Evolutionary conservation across 2,329 filamentous ascomycete genomes (phyloP).

Genomic region (Periconia macrospinosa): DNA sequence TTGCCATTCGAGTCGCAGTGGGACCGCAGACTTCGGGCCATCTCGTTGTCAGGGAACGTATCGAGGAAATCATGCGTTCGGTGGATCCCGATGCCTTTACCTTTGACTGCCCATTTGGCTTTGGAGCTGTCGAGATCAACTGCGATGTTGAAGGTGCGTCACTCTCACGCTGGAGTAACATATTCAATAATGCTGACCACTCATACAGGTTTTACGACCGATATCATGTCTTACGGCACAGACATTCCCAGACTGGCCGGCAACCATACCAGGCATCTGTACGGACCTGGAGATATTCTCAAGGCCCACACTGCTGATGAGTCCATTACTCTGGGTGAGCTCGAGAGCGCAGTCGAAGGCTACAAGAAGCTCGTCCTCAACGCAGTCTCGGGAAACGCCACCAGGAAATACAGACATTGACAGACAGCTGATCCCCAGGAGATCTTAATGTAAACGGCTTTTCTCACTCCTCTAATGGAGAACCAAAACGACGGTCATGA

Average conservation of each 20-base stretch:
- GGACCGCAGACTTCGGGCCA: background rate
- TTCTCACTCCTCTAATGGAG: too few relatives aligned
- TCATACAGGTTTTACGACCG: constrained; percentile 1
- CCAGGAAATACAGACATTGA: too few relatives aligned
- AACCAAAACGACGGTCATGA: too few relatives aligned
- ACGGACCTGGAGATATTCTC: constrained; percentile 1
- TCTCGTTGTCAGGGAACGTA: background rate
- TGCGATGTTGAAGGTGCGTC: background rate
- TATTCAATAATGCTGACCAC: background rate
- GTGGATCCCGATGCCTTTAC: constrained; percentile 1
- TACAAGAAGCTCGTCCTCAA: constrained; percentile 3
- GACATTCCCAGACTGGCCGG: constrained; percentile 1
- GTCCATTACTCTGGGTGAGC: constrained; percentile 1
- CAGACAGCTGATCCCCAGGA: too few relatives aligned
- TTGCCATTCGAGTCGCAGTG: constrained; percentile 55
- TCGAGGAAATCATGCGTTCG: background rate
- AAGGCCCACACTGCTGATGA: constrained; percentile 2
- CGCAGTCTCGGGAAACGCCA: background rate
- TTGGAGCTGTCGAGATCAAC: background rate
- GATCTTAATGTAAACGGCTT: too few relatives aligned
- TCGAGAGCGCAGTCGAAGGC: constrained; percentile 1
- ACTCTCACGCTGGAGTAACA: too few relatives aligned
- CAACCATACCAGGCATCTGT: background rate
- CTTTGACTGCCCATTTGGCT: constrained; percentile 1
- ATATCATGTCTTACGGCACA: constrained; percentile 1